Base-by-base conservation (phyloP, 2,329 filamentous ascomycete genomes). In the Akanthomyces dipterigenus region DNA sequence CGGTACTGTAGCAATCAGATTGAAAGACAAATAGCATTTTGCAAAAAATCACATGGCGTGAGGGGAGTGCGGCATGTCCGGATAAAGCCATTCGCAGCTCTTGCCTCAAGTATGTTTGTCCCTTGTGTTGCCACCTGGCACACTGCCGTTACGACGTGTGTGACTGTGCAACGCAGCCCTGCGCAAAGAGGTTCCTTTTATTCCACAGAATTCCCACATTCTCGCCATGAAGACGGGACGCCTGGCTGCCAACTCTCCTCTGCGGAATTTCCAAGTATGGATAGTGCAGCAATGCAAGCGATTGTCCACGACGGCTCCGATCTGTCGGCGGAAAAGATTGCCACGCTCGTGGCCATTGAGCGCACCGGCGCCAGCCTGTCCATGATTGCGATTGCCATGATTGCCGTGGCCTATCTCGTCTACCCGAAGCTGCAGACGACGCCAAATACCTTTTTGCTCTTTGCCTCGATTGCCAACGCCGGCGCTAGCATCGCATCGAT, bases 401-500 rank as follows among this genome's bases (percentile, higher is more conserved):
- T 83, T 28, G 74, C 84, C 60, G 38, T 80, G 50, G 78, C 80
- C 7, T 86, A 79, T 63, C 70, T 75, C 40, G 31, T 74, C 2
- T 82, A 82, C 69, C 82, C 79, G 66, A 76, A 77, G 22, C 72
- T 85, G 16, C 78, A 82, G 11, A 83, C 81, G 3, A 81, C 84
- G 0, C 82, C 82, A 0, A 86, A 85, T 64, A 78, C 82, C 0
- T 86, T 76, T 49, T 69, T 76, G 9, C 63, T 75, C 6, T 69
- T 72, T 59, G 74, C 73, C 1, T 73, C 71, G 18, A 64, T 74
- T n/a, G 73, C 73, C 51, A 75, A 76, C 63, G 74, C 83, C 2
- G 82, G 81, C 4, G 83, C 83, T 22, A 83, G 82, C 63, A 74
- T 80, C 36, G 89, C 88, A 8, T 90, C 88, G 26, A 77, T 91